Conservation (phyloP, 345 rosid genomes). For the Geranium rotundifolium region DNA sequence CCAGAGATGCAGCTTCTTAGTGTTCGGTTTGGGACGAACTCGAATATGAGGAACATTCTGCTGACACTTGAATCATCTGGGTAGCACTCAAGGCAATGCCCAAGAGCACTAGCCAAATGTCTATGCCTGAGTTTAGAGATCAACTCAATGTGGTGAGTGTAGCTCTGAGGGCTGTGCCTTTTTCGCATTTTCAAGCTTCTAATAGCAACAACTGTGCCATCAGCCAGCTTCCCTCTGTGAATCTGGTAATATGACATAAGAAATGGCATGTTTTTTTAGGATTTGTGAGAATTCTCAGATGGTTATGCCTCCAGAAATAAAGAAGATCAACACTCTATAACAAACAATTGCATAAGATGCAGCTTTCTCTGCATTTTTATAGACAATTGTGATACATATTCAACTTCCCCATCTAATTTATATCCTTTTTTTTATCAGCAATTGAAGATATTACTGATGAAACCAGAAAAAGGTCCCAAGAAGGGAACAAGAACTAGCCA, state of each 20-base stretch:
- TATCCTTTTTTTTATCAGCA: too few relatives aligned
- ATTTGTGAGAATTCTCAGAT: background rate
- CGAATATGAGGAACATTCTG: constrained; percentile 35
- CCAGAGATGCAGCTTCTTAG: constrained; percentile 36
- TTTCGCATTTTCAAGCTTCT: constrained; percentile 33
- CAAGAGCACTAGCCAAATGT: constrained; percentile 48
- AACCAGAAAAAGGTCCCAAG: too few relatives aligned
- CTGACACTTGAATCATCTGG: constrained; percentile 27
- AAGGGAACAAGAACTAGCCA: too few relatives aligned
- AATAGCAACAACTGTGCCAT: constrained; percentile 28
- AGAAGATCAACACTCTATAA: too few relatives aligned
- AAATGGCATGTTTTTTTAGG: background rate
- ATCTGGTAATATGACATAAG: constrained; percentile 22
- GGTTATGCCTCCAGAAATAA: background rate
- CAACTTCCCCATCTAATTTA: too few relatives aligned
- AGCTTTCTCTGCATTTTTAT: background rate
- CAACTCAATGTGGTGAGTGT: constrained; percentile 34
- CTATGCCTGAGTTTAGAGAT: constrained; percentile 48
- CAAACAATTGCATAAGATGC: background rate
- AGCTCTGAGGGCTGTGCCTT: constrained; percentile 21
- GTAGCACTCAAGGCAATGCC: constrained; percentile 43
- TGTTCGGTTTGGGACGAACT: constrained; percentile 29
- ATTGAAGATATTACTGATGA: too few relatives aligned
- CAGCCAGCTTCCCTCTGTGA: constrained; percentile 30
- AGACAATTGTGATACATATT: too few relatives aligned